Base-by-base conservation (phyloP, 2,329 filamentous ascomycete genomes). In the Nemania diffusa region DNA sequence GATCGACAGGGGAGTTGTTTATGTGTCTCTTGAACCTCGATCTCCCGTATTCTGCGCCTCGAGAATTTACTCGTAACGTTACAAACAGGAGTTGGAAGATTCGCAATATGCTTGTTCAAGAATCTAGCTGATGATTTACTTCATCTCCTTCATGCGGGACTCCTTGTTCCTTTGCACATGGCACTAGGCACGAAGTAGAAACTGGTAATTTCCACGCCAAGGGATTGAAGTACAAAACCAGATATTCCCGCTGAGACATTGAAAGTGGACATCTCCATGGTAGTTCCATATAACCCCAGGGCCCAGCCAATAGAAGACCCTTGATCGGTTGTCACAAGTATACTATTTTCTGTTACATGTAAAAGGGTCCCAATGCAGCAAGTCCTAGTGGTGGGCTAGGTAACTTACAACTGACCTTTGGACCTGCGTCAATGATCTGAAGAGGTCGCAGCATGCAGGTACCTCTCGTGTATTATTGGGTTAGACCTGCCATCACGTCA, bases 381-480 rank as follows among this genome's bases (percentile, higher is more conserved):
- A 37, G 61, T 57, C 42, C 13, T 27, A n/a, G 24, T 64, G 32
- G 37, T 51, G 52, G 22, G 22, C 22, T 32, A 5, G 24, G 24
- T n/a, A 29, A 27, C 20, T n/a, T 32, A 26, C 37, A 27, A 53
- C 57, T 52, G 20, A 34, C 26, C 37, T 52, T 34, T 55, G 66
- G 63, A 68, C 63, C 66, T 65, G 66, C 66, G 34, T 68, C 57
- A 58, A 57, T 24, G 29, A 64, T 56, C 57, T 34, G 26, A 48
- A 58, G 29, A 53, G 26, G 17, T 53, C 57, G 13, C 52, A 46
- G 52, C 44, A 65, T 68, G 65, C 65, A 62, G 62, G 62, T 64
- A 57, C 57, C 44, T 26, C 56, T 37, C 5, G 24, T 27, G 26
- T 20, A 17, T 17, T 58, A 7, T 22, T 50, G 27, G 27, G 24